phyloP scores from a whole-genome alignment of 768 basidiomycete species.

The Leccinellum albellum region DNA sequence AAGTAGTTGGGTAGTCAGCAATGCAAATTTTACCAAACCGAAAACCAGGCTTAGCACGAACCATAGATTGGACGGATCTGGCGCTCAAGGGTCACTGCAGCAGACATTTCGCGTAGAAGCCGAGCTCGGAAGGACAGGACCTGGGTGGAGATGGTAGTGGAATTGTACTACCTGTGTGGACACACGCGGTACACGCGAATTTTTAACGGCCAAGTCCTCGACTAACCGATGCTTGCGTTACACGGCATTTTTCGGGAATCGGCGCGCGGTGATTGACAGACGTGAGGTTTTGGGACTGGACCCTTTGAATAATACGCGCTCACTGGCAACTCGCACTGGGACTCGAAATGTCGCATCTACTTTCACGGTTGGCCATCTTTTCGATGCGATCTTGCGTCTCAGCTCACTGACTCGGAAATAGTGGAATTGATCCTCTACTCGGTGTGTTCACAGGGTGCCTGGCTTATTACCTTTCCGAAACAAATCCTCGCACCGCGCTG shows the following conservation, averaged over 20 bases:
- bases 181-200: constrained; percentile 13
- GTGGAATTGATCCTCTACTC: constrained; percentile 65
- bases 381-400: neutral
- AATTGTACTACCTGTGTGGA: constrained; percentile 1
- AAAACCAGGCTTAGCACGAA: constrained; percentile 30
- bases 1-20: constrained; percentile 2
- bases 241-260: constrained; percentile 19
- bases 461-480: constrained; percentile 79
- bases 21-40: neutral
- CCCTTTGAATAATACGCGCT: neutral
- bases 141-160: neutral
- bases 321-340: neutral
- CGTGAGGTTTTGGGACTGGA: neutral
- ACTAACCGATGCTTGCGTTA: constrained; percentile 27
- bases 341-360: constrained; percentile 40
- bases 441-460: constrained; percentile 75
- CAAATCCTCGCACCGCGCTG: constrained; percentile 68
- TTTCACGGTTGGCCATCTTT: constrained; percentile 29
- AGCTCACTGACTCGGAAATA: constrained; percentile 27
- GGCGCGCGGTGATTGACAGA: constrained; percentile 16
- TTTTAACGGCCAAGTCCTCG: constrained; percentile 20
- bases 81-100: constrained; percentile 59
- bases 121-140: neutral
- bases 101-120: constrained; percentile 40
- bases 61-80: constrained; percentile 86